Evolutionary conservation across 2,329 filamentous ascomycete species (phyloP).

Genomic region (Orbilia javanica): DNA sequence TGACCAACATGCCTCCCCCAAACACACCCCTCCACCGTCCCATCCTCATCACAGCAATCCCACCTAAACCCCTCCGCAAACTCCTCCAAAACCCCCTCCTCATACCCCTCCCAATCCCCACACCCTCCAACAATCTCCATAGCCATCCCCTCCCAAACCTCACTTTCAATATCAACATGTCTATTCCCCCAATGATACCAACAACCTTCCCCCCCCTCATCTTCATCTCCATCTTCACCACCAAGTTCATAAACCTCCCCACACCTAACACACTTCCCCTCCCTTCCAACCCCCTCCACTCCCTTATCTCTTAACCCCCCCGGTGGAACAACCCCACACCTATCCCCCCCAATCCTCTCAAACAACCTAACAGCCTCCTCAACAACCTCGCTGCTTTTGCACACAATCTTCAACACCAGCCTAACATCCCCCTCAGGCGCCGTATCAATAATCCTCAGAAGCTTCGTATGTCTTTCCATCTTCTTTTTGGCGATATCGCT

Average conservation of each 20-base stretch:
- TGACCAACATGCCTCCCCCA: neutral
- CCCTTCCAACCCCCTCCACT: neutral
- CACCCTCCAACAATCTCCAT: neutral
- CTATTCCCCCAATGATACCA: neutral
- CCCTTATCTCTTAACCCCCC: too few relatives aligned
- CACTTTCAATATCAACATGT: neutral
- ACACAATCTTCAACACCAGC: too few relatives aligned
- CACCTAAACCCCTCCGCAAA: constrained; percentile 9
- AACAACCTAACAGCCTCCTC: too few relatives aligned
- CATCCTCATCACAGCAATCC: constrained; percentile 11
- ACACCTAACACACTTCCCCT: neutral
- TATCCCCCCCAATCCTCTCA: too few relatives aligned
- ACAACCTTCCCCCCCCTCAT: neutral
- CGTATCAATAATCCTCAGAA: too few relatives aligned
- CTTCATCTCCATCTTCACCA: too few relatives aligned
- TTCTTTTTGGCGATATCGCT: too few relatives aligned
- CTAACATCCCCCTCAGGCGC: too few relatives aligned
- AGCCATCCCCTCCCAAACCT: neutral
- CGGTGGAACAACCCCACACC: too few relatives aligned
- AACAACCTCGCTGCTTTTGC: too few relatives aligned
- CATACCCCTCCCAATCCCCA: neutral
- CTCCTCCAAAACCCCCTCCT: neutral
- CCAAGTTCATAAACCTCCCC: too few relatives aligned
- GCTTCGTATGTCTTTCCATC: too few relatives aligned
- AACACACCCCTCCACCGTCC: neutral